Evolutionary conservation across 768 basidiomycete genomes (phyloP).

Genomic region (Boletus speciosus): DNA sequence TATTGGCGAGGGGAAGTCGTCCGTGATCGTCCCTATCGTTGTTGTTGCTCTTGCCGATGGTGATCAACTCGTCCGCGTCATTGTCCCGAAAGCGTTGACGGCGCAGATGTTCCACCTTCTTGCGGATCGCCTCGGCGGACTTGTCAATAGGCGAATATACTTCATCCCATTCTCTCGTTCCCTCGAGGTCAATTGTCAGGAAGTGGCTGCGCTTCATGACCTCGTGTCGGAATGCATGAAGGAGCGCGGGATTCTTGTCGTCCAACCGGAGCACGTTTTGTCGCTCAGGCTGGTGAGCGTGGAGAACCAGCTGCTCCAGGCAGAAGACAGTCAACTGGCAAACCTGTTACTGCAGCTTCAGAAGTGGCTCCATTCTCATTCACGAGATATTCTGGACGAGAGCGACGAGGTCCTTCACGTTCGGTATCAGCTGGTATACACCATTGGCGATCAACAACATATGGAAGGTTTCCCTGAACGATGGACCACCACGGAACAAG

Average conservation of each 20-base stretch:
- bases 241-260: slow-evolving; percentile 42
- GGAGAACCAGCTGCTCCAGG: slow-evolving; percentile 29
- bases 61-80: slow-evolving; percentile 41
- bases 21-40: slow-evolving; percentile 45
- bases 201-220: slow-evolving; percentile 22
- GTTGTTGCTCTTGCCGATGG: slow-evolving; percentile 41
- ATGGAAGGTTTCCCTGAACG: slow-evolving; percentile 32
- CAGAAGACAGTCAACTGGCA: neutral
- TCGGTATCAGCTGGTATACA: slow-evolving; percentile 37
- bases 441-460: slow-evolving; percentile 28
- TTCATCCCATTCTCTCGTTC: slow-evolving; percentile 49
- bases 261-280: slow-evolving; percentile 53
- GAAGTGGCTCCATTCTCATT: slow-evolving; percentile 20
- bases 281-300: slow-evolving; percentile 48
- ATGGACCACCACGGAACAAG: slow-evolving; percentile 33
- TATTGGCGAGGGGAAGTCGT: slow-evolving; percentile 56
- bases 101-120: slow-evolving; percentile 51
- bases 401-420: slow-evolving; percentile 34
- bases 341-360: slow-evolving; percentile 26
- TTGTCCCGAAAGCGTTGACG: slow-evolving; percentile 47
- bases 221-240: slow-evolving; percentile 39
- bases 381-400: slow-evolving; percentile 31
- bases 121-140: slow-evolving; percentile 39
- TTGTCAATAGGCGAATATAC: slow-evolving; percentile 46
- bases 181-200: slow-evolving; percentile 16